These are phyloP conservation scores for Wallacemonas rigidus DNA, from an alignment of 208 protist genomes.

Conservation along the genomic window DNA sequence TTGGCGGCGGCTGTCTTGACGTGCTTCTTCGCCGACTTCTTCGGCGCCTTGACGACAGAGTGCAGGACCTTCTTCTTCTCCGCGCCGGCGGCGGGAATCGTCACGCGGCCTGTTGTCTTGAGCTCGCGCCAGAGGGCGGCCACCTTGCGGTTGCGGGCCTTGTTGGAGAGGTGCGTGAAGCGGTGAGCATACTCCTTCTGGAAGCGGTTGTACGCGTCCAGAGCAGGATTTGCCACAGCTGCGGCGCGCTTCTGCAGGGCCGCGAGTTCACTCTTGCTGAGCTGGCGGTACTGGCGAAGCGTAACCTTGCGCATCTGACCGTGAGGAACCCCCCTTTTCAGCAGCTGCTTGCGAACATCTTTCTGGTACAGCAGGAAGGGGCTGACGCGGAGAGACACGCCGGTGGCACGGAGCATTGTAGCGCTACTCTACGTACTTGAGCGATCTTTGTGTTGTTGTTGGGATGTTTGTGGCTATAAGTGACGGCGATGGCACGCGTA, in stretches of 20 bases:
- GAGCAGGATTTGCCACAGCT: slow-evolving; percentile 49
- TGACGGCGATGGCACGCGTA: too few species aligned
- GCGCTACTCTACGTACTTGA: neutral
- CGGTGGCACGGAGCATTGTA: slow-evolving; percentile 48
- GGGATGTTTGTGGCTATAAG: too few species aligned
- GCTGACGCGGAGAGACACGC: slow-evolving; percentile 44
- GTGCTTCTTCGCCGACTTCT: slow-evolving; percentile 22
- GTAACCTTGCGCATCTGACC: slow-evolving; percentile 16
- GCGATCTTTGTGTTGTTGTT: slow-evolving; percentile 2
- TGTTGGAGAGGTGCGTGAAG: slow-evolving; percentile 57
- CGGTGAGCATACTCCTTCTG: slow-evolving; percentile 58
- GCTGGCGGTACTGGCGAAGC: slow-evolving; percentile 46
- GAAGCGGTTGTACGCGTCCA: slow-evolving; percentile 77
- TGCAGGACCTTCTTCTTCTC: slow-evolving; percentile 34
- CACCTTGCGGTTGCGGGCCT: slow-evolving; percentile 66
- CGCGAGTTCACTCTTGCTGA: slow-evolving; percentile 38
- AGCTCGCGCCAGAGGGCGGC: slow-evolving; percentile 65
- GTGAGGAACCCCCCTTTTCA: neutral
- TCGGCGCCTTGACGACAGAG: slow-evolving; percentile 24
- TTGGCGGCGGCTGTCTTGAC: slow-evolving; percentile 18
- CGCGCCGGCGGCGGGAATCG: slow-evolving; percentile 19
- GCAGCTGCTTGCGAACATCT: slow-evolving; percentile 37
- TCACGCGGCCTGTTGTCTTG: slow-evolving; percentile 41
- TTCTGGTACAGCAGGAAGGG: slow-evolving; percentile 68
- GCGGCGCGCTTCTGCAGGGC: slow-evolving; percentile 43